A percentile compares a stretch with the other conserved stretches of the same genome.
Conservation (phyloP, 176 grass and related monocot species). For the Phoenix roebelenii region DNA sequence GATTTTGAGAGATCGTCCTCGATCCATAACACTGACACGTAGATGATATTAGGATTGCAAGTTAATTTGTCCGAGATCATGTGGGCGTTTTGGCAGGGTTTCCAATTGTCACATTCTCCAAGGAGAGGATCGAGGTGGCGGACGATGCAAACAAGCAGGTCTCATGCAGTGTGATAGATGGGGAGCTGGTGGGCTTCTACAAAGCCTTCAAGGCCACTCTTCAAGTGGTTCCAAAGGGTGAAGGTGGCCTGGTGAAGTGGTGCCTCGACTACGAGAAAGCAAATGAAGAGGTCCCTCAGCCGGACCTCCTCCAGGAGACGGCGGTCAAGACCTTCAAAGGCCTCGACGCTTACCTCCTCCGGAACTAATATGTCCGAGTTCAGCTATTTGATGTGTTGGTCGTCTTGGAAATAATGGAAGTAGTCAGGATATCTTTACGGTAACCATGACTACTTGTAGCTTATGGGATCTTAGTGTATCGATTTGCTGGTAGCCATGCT, state of each 20-base stretch:
- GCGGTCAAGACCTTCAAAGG: conserved; percentile 61
- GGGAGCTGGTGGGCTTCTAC: conserved; percentile 51
- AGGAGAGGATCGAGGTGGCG: conserved; percentile 73
- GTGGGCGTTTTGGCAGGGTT: conserved; percentile 23
- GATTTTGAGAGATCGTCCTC: too few species aligned
- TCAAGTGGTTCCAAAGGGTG: conserved; percentile 31
- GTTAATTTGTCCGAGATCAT: too few species aligned
- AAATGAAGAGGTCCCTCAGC: conserved; percentile 53
- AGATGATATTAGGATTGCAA: too few species aligned
- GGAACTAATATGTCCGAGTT: conserved; percentile 32
- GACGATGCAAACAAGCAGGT: conserved; percentile 68
- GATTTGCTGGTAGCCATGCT: too few species aligned
- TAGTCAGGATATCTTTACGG: too few species aligned
- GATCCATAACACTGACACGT: too few species aligned
- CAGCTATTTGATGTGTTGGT: too few species aligned
- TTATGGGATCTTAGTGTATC: too few species aligned
- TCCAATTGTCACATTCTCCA: conserved; percentile 60
- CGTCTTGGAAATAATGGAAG: too few species aligned
- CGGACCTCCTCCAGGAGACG: conserved; percentile 59
- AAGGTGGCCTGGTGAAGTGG: conserved; percentile 45
- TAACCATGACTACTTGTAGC: too few species aligned
- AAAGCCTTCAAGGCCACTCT: conserved; percentile 61
- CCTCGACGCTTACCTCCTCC: conserved; percentile 74
- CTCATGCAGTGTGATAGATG: conserved; percentile 70
- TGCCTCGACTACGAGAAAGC: conserved; percentile 59